Base-by-base conservation (phyloP, 1,284 basidiomycete species). In the Pseudozyma tsukubaensis region DNA sequence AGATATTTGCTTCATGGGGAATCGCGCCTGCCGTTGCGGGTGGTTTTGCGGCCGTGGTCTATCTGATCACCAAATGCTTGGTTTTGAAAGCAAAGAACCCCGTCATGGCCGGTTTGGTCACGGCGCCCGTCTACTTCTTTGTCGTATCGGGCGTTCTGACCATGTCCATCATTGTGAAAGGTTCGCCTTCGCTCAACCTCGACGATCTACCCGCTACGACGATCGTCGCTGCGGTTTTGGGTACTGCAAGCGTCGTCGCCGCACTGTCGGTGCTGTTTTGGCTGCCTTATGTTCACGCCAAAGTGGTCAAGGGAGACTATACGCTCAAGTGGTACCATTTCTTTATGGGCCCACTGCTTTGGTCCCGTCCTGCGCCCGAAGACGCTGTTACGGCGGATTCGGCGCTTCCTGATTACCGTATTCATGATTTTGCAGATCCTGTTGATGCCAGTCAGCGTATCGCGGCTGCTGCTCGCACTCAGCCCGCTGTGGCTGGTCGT, bases 321-420 rank as follows among this genome's bases (percentile, higher is more conserved):
- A 71, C 71, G 29, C 19, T 78, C 34, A 72, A 62, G 34, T 63
- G 57, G 57, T 78, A 69, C 37, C 76, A 78, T 52, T 56, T 78
- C 32, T 63, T 73, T 57, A 59, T 71, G 55, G 76, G 76, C n/a
- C 73, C 76, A 0, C 16, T 61, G 19, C 67, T 78, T 21, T 71
- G 68, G 68, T 53, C 13, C 13, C 57, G 68, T 7, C 50, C 57
- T 0, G 68, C 68, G 7, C 68, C 68, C 5, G 53, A 44, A 37
- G 68, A 71, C 19, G 68, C 68, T 4, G 32, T 71, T 13, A 72
- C 69, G 6, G 70, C 64, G 12, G 70, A 74, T n/a, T 35, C 40
- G 24, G 65, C 62, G 4, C 65, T 76, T 11, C 60, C 62, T 4
- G 73, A 76, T 39, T 76, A 73, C 61, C 51, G 54, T 8, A 13